Evolutionary conservation across 208 protist genomes (phyloP).

Genomic region (Leishmania lainsoni): DNA sequence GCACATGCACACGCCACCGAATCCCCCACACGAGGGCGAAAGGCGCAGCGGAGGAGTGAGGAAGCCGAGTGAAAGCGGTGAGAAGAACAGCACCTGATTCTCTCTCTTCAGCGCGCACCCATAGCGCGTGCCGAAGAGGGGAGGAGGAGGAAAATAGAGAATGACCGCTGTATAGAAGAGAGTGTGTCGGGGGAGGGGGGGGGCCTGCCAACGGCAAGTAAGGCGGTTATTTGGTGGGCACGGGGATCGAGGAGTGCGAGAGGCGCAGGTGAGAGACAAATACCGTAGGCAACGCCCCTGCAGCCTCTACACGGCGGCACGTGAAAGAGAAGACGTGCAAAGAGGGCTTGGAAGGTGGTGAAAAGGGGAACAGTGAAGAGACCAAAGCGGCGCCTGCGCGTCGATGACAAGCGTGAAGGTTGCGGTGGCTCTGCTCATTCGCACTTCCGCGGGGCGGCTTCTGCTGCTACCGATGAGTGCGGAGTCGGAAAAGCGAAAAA

Average conservation of each 20-base stretch:
- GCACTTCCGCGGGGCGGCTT: background rate
- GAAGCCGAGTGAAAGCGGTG: too few species aligned
- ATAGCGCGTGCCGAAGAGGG: too few species aligned
- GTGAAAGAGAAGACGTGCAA: background rate
- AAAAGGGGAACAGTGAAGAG: background rate
- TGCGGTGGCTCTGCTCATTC: background rate
- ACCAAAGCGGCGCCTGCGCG: background rate
- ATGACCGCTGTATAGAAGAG: background rate
- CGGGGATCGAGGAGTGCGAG: background rate
- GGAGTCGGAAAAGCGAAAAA: background rate
- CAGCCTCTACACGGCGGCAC: background rate
- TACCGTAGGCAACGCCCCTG: background rate
- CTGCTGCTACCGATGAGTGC: background rate
- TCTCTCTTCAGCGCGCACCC: too few species aligned
- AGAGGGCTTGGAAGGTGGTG: background rate
- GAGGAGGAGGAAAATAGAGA: too few species aligned
- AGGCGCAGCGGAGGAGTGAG: too few species aligned
- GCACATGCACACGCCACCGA: too few species aligned
- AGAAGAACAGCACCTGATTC: too few species aligned
- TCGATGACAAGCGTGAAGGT: background rate
- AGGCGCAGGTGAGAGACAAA: background rate
- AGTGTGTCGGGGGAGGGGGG: background rate
- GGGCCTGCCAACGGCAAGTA: background rate
- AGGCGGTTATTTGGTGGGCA: background rate
- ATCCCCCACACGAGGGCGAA: too few species aligned